Conservation (phyloP, 164 flowering plant genomes). For the Nymphaea colorata region DNA sequence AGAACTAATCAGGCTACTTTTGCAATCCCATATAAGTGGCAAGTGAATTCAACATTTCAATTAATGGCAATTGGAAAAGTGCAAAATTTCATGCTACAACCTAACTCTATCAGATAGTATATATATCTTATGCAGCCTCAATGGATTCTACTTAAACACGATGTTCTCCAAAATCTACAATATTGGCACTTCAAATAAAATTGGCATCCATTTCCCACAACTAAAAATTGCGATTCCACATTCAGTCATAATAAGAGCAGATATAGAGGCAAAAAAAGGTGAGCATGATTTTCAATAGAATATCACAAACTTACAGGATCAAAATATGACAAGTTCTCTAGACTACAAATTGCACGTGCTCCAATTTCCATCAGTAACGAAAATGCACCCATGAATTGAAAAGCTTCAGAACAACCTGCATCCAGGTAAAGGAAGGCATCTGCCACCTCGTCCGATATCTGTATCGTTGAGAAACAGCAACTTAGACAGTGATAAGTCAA, state of each 20-base stretch:
- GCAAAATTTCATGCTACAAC: too few relatives aligned
- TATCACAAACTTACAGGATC: slow-evolving; percentile 40
- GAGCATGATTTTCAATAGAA: not conserved
- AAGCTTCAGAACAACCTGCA: slow-evolving; percentile 89
- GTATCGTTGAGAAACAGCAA: slow-evolving; percentile 8
- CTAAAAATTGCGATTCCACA: too few relatives aligned
- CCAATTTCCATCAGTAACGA: slow-evolving; percentile 68
- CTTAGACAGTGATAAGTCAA: slow-evolving; percentile 1
- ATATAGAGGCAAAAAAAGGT: not conserved
- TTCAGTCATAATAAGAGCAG: not conserved
- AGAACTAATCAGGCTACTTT: too few relatives aligned
- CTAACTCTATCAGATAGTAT: too few relatives aligned
- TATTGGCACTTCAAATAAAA: too few relatives aligned
- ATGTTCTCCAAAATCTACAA: too few relatives aligned
- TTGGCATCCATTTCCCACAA: too few relatives aligned
- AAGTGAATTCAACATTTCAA: too few relatives aligned
- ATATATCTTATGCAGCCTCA: too few relatives aligned
- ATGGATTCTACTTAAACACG: too few relatives aligned
- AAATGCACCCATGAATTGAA: slow-evolving; percentile 72
- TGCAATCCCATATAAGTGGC: too few relatives aligned
- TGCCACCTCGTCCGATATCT: slow-evolving; percentile 69
- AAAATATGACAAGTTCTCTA: slow-evolving; percentile 58
- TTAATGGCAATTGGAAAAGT: too few relatives aligned
- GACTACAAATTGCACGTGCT: slow-evolving; percentile 64
- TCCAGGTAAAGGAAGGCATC: slow-evolving; percentile 74